Conservation (phyloP, 768 basidiomycete species). For the Calocera cornea region DNA sequence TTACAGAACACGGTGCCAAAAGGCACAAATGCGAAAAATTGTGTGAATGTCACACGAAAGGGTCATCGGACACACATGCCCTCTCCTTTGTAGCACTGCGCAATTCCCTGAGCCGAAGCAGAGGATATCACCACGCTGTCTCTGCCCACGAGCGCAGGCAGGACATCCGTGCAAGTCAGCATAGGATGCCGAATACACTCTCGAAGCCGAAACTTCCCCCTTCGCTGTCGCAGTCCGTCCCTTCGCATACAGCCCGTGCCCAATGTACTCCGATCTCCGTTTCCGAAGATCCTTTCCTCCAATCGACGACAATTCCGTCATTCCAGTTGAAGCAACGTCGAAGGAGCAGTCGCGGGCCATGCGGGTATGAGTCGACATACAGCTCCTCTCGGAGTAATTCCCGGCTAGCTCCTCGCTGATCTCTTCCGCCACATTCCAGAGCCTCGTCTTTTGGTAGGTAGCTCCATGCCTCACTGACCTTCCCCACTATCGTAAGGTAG, state of each 20-base stretch:
- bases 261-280: neutral
- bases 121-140: neutral
- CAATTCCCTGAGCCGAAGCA: neutral
- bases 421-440: neutral
- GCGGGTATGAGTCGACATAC: neutral
- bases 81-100: neutral
- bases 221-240: neutral
- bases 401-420: neutral
- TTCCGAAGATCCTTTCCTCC: neutral
- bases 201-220: slow-evolving; percentile 1
- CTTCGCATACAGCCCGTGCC: neutral
- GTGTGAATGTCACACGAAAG: neutral
- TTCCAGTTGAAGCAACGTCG: neutral
- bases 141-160: neutral
- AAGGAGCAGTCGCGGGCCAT: neutral
- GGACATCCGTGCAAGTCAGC: neutral
- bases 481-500: neutral
- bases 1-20: neutral
- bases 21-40: neutral
- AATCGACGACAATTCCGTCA: neutral
- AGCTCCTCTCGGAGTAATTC: neutral
- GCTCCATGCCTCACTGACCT: neutral
- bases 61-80: neutral
- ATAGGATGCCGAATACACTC: neutral
- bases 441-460: neutral